A percentile compares a stretch with the other conserved stretches of the same genome.
Conservation (phyloP, 2,329 filamentous ascomycete genomes). For the Fusarium sp. region DNA sequence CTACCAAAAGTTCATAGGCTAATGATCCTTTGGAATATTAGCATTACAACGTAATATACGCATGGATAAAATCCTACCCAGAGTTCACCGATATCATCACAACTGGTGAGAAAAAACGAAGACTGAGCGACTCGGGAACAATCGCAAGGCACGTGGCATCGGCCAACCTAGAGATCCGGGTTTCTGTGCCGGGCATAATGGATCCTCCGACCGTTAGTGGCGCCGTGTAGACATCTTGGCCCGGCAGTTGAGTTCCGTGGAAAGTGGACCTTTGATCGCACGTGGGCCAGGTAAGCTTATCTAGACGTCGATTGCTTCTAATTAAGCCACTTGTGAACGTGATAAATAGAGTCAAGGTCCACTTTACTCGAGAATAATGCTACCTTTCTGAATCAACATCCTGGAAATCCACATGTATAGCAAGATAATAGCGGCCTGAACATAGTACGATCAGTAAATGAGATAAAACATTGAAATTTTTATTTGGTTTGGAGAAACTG, state of each 20-base stretch:
- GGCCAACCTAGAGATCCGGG: neutral
- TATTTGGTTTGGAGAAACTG: rapidly evolving
- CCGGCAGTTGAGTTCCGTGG: neutral
- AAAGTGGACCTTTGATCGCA: neutral
- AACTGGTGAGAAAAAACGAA: neutral
- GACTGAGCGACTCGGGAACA: neutral
- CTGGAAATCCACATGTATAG: neutral
- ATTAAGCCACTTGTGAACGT: rapidly evolving
- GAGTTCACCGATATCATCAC: neutral
- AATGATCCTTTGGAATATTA: neutral
- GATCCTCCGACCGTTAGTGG: neutral
- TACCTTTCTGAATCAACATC: neutral
- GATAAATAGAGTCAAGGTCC: neutral
- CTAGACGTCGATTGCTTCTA: neutral
- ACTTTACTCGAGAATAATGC: rapidly evolving
- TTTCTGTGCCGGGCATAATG: neutral
- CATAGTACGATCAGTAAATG: neutral
- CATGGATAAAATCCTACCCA: neutral
- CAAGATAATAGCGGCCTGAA: neutral
- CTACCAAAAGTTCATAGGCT: neutral
- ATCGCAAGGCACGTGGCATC: neutral
- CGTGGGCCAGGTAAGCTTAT: neutral
- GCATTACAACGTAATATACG: neutral
- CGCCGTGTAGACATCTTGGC: neutral
- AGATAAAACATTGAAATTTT: neutral